phyloP scores from a whole-genome alignment of 2,329 filamentous ascomycete species.

The Metarhizium album region DNA sequence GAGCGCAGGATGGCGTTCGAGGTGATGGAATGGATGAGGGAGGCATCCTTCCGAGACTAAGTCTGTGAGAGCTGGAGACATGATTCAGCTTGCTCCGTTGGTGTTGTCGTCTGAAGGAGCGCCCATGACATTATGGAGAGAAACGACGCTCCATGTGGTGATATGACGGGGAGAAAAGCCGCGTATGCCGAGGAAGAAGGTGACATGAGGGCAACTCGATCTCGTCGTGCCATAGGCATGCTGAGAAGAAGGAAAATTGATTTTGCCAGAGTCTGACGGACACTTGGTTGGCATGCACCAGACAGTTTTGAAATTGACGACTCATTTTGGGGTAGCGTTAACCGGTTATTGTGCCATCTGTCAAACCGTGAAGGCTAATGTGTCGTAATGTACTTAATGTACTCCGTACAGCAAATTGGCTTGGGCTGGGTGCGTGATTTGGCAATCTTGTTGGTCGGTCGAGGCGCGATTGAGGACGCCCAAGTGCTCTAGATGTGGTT shows the following conservation, averaged over 20 bases:
- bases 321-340: neutral
- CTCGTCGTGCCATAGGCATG: neutral
- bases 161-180: neutral
- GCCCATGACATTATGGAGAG: neutral
- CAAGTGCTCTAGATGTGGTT: neutral
- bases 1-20: conserved; percentile 75
- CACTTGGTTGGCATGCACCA: neutral
- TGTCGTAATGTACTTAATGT: neutral
- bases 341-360: neutral
- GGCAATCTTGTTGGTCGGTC: neutral
- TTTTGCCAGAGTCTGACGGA: neutral
- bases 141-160: neutral
- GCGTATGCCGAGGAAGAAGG: neutral
- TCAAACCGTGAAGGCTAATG: neutral
- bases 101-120: neutral
- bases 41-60: conserved; percentile 29
- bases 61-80: conserved; percentile 12
- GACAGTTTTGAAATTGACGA: neutral
- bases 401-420: neutral
- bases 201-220: too few species aligned
- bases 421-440: neutral
- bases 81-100: conserved; percentile 2
- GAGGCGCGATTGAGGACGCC: neutral
- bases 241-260: neutral
- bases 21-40: conserved; percentile 68